Evolutionary conservation across 306 rosid genomes (phyloP).

Genomic region (Ziziphus jujuba): DNA sequence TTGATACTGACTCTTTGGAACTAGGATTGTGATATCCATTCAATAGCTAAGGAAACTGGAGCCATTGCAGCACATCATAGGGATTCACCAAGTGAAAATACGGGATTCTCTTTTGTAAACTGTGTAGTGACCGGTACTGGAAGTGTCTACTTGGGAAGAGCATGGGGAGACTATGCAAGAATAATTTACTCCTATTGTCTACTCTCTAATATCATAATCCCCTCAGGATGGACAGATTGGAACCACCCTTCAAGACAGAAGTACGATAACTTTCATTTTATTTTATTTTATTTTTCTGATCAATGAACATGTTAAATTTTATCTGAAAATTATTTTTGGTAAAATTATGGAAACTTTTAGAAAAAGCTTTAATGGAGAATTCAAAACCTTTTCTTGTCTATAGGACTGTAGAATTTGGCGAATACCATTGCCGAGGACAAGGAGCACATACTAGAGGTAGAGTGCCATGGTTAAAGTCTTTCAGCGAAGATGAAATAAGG

Average conservation of each 20-base stretch:
- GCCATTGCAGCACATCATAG: constrained; percentile 83
- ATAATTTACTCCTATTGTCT: constrained; percentile 57
- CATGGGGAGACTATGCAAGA: constrained; percentile 89
- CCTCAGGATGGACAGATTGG: constrained; percentile 86
- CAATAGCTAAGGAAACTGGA: neutral
- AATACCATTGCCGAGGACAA: constrained; percentile 57
- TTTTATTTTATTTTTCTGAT: too few species aligned
- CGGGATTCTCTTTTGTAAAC: constrained; percentile 77
- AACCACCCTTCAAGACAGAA: constrained; percentile 60
- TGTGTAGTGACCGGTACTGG: constrained; percentile 71
- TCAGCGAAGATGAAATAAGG: constrained; percentile 46
- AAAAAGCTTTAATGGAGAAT: constrained; percentile 1
- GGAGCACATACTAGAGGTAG: constrained; percentile 61
- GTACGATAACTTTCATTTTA: constrained; percentile 44
- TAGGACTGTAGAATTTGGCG: constrained; percentile 88
- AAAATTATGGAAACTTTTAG: neutral
- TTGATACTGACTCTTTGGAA: neutral
- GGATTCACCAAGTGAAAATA: constrained; percentile 39
- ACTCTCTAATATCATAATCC: constrained; percentile 54
- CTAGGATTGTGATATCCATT: neutral
- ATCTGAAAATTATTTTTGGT: neutral
- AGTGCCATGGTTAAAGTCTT: constrained; percentile 74
- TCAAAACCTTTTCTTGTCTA: neutral
- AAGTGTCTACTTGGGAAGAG: constrained; percentile 66
- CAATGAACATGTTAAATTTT: constrained; percentile 8